These are phyloP conservation scores for Phlyctochytrium arcticum DNA, from an alignment of 192 early-diverging fungal species.

Conservation along the genomic window DNA sequence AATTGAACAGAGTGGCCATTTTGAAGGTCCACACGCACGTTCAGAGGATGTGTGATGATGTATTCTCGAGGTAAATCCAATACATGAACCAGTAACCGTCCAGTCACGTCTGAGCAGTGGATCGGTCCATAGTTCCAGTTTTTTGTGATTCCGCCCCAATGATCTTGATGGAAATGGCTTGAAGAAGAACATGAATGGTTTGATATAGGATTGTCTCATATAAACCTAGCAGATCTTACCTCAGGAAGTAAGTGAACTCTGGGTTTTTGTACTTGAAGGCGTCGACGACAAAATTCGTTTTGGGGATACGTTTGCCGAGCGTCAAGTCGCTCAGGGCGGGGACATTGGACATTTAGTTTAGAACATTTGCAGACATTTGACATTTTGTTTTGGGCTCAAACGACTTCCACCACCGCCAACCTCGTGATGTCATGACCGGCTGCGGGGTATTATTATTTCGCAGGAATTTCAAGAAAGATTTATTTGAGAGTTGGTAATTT, in stretches of 20 bases:
- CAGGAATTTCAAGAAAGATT: too few species aligned
- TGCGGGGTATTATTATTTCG: too few species aligned
- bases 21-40: slow-evolving; percentile 42
- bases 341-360: too few species aligned
- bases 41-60: slow-evolving; percentile 65
- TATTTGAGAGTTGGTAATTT: too few species aligned
- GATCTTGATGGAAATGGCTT: slow-evolving; percentile 83
- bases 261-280: slow-evolving; percentile 82
- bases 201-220: too few species aligned
- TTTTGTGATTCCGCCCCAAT: slow-evolving; percentile 78
- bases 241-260: slow-evolving; percentile 76
- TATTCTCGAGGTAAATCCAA: slow-evolving; percentile 56
- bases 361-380: too few species aligned
- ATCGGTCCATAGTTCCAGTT: slow-evolving; percentile 71
- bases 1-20: slow-evolving; percentile 66
- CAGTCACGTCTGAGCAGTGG: slow-evolving; percentile 82
- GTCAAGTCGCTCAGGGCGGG: slow-evolving; percentile 34
- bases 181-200: neutral
- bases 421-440: too few species aligned
- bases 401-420: too few species aligned
- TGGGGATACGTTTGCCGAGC: slow-evolving; percentile 66
- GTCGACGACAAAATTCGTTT: slow-evolving; percentile 81
- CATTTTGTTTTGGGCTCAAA: too few species aligned
- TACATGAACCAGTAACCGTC: slow-evolving; percentile 62
- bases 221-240: too few species aligned